These are phyloP conservation scores for Talaromyces sp. DNA, from an alignment of 2,329 filamentous ascomycete genomes.

Conservation along the genomic window DNA sequence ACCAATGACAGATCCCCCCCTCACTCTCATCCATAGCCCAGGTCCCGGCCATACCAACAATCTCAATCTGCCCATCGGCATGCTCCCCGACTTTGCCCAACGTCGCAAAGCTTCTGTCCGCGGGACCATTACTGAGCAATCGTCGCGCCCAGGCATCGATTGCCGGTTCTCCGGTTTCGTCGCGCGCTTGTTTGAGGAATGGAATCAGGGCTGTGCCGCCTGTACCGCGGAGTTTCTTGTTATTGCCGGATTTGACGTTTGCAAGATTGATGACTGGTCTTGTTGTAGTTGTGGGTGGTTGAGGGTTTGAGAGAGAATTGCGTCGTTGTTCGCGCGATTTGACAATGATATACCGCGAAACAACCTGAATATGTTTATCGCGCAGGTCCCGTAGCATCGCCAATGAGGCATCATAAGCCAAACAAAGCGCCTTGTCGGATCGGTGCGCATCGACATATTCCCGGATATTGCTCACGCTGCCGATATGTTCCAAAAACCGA, in stretches of 20 bases:
- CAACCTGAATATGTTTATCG: slow-evolving; percentile 94
- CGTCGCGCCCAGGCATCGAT: slow-evolving; percentile 64
- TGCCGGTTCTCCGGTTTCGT: slow-evolving; percentile 91
- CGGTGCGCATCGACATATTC: slow-evolving; percentile 67
- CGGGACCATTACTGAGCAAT: slow-evolving; percentile 53
- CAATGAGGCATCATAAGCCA: slow-evolving; percentile 88
- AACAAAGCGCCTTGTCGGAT: slow-evolving; percentile 62
- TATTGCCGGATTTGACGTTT: slow-evolving; percentile 37
- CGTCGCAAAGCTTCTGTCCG: slow-evolving; percentile 35
- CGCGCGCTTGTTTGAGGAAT: slow-evolving; percentile 91
- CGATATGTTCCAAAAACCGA: slow-evolving; percentile 79
- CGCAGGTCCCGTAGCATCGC: slow-evolving; percentile 73
- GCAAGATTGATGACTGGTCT: slow-evolving; percentile 53
- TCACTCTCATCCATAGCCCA: slow-evolving; percentile 88
- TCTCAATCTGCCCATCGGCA: slow-evolving; percentile 53
- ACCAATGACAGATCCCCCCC: slow-evolving; percentile 58
- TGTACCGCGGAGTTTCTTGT: slow-evolving; percentile 73
- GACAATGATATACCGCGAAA: slow-evolving; percentile 90
- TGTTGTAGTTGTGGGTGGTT: slow-evolving; percentile 40
- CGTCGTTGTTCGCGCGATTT: slow-evolving; percentile 73
- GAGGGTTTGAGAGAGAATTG: slow-evolving; percentile 58
- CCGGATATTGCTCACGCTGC: slow-evolving; percentile 78
- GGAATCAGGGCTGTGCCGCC: slow-evolving; percentile 92
- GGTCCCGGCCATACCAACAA: slow-evolving; percentile 72
- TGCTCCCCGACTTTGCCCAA: slow-evolving; percentile 54